Conservation (phyloP, 306 rosid species). For the Vigna mungo region DNA sequence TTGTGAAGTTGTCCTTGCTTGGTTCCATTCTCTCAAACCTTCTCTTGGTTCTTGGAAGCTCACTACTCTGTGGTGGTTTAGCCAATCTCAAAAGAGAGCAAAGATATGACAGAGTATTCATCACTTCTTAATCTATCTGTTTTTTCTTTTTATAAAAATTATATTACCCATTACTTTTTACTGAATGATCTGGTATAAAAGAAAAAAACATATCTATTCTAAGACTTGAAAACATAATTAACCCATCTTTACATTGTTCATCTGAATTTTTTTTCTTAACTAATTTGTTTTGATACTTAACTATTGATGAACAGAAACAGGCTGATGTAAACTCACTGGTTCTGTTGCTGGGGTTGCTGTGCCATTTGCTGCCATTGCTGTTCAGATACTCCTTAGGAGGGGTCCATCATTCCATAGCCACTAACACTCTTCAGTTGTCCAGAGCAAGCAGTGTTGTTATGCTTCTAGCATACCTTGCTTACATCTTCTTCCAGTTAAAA, state of each 20-base stretch:
- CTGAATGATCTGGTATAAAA: no score
- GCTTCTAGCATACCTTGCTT: constrained; percentile 81
- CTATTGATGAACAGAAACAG: constrained; percentile 69
- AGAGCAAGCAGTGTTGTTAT: constrained; percentile 86
- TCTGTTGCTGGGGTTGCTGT: constrained; percentile 75
- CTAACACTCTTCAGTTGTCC: constrained; percentile 72
- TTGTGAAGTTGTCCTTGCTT: constrained; percentile 86
- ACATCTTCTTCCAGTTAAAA: constrained; percentile 83
- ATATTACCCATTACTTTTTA: no score
- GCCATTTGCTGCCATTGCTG: constrained; percentile 84
- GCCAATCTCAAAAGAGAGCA: constrained; percentile 69
- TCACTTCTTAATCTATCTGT: not conserved
- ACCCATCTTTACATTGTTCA: no score
- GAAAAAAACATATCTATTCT: no score
- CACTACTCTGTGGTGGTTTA: constrained; percentile 90
- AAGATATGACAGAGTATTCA: constrained; percentile 73
- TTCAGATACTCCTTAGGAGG: constrained; percentile 55
- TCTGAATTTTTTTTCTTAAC: not conserved
- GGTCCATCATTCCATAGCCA: constrained; percentile 37
- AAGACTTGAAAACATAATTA: no score
- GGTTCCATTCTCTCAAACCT: constrained; percentile 97
- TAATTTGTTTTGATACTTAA: not conserved
- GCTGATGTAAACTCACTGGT: constrained; percentile 83
- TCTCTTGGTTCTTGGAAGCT: constrained; percentile 89
- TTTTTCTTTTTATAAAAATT: no score